Evolutionary conservation across 139 green algal species (phyloP).

Genomic region (Tetradesmus obliquus): DNA sequence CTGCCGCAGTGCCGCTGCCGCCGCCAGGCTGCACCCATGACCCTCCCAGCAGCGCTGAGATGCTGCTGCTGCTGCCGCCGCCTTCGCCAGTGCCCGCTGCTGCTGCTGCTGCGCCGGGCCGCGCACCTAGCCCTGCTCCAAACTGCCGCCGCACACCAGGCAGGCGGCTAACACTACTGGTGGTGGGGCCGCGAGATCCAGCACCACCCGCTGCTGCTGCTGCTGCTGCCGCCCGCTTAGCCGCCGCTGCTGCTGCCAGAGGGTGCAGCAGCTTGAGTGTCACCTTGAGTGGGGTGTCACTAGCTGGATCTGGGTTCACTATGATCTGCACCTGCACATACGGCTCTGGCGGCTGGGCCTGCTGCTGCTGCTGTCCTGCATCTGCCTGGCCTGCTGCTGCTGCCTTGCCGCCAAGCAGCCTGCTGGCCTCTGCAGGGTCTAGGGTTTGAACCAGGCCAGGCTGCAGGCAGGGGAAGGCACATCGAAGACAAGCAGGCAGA

Average conservation of each 20-base stretch:
- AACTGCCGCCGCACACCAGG: background rate
- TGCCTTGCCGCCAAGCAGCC: conserved; percentile 10
- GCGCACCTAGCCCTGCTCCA: background rate
- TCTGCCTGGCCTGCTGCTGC: conserved; percentile 10
- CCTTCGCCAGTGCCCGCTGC: background rate
- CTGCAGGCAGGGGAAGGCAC: background rate
- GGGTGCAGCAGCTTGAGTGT: background rate
- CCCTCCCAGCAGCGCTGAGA: conserved; percentile 18
- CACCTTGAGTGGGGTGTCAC: background rate
- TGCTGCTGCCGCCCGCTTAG: background rate
- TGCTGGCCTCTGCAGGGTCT: conserved; percentile 8
- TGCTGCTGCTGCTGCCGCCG: background rate
- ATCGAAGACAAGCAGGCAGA: background rate
- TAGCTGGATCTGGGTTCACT: conserved; percentile 6
- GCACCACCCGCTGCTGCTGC: background rate
- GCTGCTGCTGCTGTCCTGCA: conserved; percentile 19
- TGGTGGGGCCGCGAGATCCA: background rate
- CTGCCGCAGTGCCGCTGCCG: background rate
- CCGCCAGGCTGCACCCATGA: conserved; percentile 3
- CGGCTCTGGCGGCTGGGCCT: background rate
- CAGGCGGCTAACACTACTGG: background rate
- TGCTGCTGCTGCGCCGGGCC: background rate
- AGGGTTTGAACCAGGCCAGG: conserved; percentile 1
- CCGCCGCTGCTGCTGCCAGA: background rate
- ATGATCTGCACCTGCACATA: conserved; percentile 7